Base-by-base conservation (phyloP, 495 filamentous ascomycete species). In the Rostrohypoxylon terebratum region DNA sequence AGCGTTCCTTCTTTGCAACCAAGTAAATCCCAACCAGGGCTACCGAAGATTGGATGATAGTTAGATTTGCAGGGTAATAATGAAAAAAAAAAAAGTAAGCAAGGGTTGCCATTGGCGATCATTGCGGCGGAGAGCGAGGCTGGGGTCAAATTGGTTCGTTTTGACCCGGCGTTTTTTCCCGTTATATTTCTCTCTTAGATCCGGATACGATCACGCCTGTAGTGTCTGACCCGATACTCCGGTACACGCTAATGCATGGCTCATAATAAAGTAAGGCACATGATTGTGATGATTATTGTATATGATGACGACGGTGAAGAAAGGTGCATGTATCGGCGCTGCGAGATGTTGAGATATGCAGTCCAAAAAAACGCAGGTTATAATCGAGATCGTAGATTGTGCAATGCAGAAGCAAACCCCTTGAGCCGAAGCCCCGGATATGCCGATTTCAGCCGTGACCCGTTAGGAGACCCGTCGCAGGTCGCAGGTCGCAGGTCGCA, bases 171-270 rank as follows among this genome's bases (percentile, higher is more conserved):
- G 47, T 69, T 74, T 69, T 69, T 44, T 69, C 34, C 66, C 66
- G 66, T 66, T 66, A 66, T 53, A n/a, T 66, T 72, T 72, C 57
- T 66, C 62, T 69, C 55, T 67, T 74, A 74, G 71, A 74, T 74
- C 58, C 66, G 40, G 71, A 69, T 74, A 74, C 66, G 45, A 66
- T 66, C 71, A 74, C 71, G 66, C 71, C 71, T 69, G 71, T 74
- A 69, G 61, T 69, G 74, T 75, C 69, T 71, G 76, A 78, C 76
- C 76, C 76, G 76, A 78, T 78, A 75, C 74, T 78, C 76, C 75
- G 76, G 76, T 78, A 78, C 76, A 78, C 76, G 76, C 76, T 78
- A 78, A 78, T 78, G 76, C 76, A 78, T 74, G 71, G 71, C 69
- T 78, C 76, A 75, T 63, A 36, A 59, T 73, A 75, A 58, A 76